These are phyloP conservation scores for Orychophragmus violaceus DNA, from an alignment of 345 rosid species.

Conservation along the genomic window DNA sequence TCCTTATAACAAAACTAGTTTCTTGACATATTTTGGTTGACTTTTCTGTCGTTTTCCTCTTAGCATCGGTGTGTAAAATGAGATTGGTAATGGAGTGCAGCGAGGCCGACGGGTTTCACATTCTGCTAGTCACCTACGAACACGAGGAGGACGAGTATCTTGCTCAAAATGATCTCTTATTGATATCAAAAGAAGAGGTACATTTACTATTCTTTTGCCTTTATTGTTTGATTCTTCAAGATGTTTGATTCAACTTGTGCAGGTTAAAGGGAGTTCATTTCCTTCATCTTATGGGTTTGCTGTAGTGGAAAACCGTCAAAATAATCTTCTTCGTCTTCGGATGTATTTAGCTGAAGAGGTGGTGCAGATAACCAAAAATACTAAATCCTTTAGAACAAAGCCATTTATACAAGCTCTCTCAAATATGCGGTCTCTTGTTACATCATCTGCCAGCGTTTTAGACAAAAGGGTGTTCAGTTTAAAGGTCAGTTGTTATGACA, in stretches of 20 bases:
- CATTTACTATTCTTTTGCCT: background rate
- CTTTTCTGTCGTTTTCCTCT: background rate
- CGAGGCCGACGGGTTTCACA: conserved; percentile 73
- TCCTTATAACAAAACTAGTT: background rate
- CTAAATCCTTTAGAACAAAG: conserved; percentile 29
- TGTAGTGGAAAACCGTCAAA: conserved; percentile 70
- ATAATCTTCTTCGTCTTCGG: conserved; percentile 58
- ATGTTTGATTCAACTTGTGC: too few species aligned
- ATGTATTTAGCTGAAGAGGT: conserved; percentile 81
- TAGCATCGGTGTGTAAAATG: conserved; percentile 52
- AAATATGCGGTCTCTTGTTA: conserved; percentile 50
- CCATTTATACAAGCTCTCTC: conserved; percentile 45
- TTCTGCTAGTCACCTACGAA: conserved; percentile 52
- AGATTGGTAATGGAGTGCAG: conserved; percentile 65
- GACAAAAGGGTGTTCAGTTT: conserved; percentile 58
- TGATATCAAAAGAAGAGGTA: conserved; percentile 79
- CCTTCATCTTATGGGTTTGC: conserved; percentile 88
- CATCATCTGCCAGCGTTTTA: conserved; percentile 41
- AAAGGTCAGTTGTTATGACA: conserved; percentile 47
- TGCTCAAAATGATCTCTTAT: conserved; percentile 73
- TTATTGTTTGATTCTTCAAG: background rate
- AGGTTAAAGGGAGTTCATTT: conserved; percentile 48
- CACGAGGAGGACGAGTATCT: conserved; percentile 45
- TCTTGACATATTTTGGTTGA: background rate
- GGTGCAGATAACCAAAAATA: conserved; percentile 35